Base-by-base conservation (phyloP, 75 land plant genomes). In the Pinus taeda region DNA sequence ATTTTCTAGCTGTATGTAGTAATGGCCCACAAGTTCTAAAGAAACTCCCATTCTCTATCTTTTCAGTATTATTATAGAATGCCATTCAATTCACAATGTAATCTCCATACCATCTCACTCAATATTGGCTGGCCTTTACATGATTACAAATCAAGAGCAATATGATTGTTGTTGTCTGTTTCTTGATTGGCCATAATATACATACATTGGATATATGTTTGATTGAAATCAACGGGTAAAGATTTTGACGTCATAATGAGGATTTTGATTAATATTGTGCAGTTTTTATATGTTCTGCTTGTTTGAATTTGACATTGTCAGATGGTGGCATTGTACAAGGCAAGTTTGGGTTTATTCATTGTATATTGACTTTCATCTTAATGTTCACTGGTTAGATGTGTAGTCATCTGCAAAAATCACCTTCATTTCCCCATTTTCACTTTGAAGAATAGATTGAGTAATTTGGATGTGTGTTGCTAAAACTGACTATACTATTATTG, bases 1-100 rank as follows among this genome's bases (percentile, higher is more conserved):
- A 93, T 69, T 82, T 97, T 75, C 74, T 97, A 26, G 79, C 95
- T 22, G 99, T 95, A 80, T 83, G 94, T 91, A 14, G 60, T 61
- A 7, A 36, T 33, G 33, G 33, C 33, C 1, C 1, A 33, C 42
- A 49, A 49, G 12, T 49, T 49, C 12, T 49, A 49, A 49, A 9
- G 12, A 11, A 49, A 49, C 55, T 49, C 55, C 55, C 9, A 11
- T 49, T 49, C 55, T 49, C 55, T 49, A 45, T 45, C 8, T 45
- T 45, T 45, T 45, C 9, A 69, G 11, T 69, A 69, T 20, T 67
- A 18, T 69, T 42, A 49, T 49, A 49, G 55, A 49, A 49, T 49
- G 55, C 11, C 72, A 42, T 37, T 69, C 9, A 20, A 69, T 42
- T 22, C 55, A 69, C 20, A 17, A 65, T 74, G 71, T 24, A 55